Evolutionary conservation across 805 yeast species (phyloP), one percentile per base, ranked within the genome.

Genomic region (Zygotorulaspora sp.): DNA sequence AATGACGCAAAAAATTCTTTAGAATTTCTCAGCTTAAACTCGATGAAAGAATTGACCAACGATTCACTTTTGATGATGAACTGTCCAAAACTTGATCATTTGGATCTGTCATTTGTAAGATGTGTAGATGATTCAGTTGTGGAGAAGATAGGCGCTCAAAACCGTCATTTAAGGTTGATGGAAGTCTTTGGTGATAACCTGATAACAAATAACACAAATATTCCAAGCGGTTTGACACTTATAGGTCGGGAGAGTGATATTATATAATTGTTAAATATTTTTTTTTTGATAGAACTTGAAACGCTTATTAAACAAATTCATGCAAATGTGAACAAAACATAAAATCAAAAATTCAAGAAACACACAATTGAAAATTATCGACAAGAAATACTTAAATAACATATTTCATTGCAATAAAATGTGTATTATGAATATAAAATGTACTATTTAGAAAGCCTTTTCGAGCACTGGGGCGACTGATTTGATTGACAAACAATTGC

Each of bases 101-200:
- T 85, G 12, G 92, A 90, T 57, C 55, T 79, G 10, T 94, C 97
- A 0, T 90, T 90, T 61, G 84, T 87, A 2, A 67, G 94, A 26
- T 67, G 77, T 14, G 73, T 86, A 9, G 87, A 87, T 54, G 86
- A 90, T 58, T 72, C 69, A 13, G 72, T 77, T 0, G 57, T 89
- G n/a, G 74, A 73, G 17, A 52, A 71, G 19, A 49, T 87, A 14
- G 72, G 83, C 2, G 62, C 70, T 18, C 69, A 73, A 8, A 84
- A 92, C 45, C 73, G 78, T 0, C 74, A 74, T 32, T 61, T 90
- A 40, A 69, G 71, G 31, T 68, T 83, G 11, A 55, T 90, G 38
- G 94, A 86, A 50, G 89, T 86, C 11, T 87, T 80, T 57, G 96
- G 96, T 1, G 70, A 82, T 53, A 84, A 83, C 54, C 66, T 77